phyloP scores from a whole-genome alignment of 2,329 filamentous ascomycete genomes.

The Mariannaea elegans region DNA sequence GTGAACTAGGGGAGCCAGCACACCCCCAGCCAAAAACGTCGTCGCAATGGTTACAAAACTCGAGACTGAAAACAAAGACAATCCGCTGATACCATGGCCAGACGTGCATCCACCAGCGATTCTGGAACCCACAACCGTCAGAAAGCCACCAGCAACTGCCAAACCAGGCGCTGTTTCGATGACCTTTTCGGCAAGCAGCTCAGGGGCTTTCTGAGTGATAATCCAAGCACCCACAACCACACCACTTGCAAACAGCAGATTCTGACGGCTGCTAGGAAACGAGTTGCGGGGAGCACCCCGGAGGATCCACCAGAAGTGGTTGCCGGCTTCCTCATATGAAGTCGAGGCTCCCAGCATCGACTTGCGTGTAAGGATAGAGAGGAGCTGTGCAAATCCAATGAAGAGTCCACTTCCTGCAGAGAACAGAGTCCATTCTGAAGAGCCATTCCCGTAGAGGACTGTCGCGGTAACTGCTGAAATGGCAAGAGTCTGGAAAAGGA shows the following conservation, averaged over 20 bases:
- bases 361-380: conserved; percentile 62
- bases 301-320: conserved; percentile 58
- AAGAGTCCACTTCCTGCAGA: conserved; percentile 65
- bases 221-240: conserved; percentile 57
- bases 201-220: conserved; percentile 46
- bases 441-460: conserved; percentile 39
- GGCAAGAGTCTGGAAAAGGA: conserved; percentile 55
- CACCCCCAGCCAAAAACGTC: conserved; percentile 63
- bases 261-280: conserved; percentile 48
- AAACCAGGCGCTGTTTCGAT: conserved; percentile 47
- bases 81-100: conserved; percentile 74
- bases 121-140: conserved; percentile 68
- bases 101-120: conserved; percentile 74
- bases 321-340: conserved; percentile 69
- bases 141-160: conserved; percentile 62
- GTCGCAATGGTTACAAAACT: conserved; percentile 69
- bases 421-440: conserved; percentile 43
- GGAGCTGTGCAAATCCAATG: conserved; percentile 66
- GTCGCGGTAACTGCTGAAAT: conserved; percentile 51
- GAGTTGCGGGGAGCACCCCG: conserved; percentile 37
- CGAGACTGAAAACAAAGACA: conserved; percentile 68
- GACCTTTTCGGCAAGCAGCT: conserved; percentile 35
- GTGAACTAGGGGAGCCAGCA: conserved; percentile 41
- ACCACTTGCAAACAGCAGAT: conserved; percentile 62
- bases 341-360: conserved; percentile 68